phyloP scores from a whole-genome alignment of 345 rosid species.

The Alliaria petiolata region DNA sequence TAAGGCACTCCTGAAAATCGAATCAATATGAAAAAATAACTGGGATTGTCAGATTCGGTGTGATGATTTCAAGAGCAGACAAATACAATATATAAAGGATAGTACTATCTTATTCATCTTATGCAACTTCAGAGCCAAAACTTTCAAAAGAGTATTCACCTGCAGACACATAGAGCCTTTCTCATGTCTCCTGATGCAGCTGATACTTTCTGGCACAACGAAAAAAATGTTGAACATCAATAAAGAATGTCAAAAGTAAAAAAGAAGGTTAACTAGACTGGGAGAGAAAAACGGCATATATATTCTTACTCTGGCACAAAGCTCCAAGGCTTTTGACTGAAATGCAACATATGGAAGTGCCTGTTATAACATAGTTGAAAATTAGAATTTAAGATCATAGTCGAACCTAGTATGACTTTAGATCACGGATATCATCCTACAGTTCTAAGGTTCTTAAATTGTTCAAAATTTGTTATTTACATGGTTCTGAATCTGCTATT shows the following conservation, averaged over 20 bases:
- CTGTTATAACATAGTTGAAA: conserved; percentile 36
- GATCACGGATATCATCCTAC: background rate
- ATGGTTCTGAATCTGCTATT: background rate
- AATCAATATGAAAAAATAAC: background rate
- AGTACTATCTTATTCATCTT: conserved; percentile 2
- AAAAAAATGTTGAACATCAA: conserved; percentile 13
- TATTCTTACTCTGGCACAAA: conserved; percentile 87
- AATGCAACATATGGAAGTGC: conserved; percentile 56
- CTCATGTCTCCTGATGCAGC: conserved; percentile 98
- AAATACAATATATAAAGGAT: background rate
- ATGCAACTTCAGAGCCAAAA: background rate
- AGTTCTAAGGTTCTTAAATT: background rate
- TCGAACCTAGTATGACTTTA: background rate
- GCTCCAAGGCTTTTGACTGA: conserved; percentile 81
- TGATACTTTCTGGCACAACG: conserved; percentile 68
- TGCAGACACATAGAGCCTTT: conserved; percentile 83
- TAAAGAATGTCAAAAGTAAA: background rate
- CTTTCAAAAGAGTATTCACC: conserved; percentile 36
- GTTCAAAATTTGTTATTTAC: background rate
- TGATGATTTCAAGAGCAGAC: background rate
- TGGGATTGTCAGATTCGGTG: background rate
- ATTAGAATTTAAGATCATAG: background rate
- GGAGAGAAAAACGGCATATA: background rate
- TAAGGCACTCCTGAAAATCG: conserved; percentile 59
- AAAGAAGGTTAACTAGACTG: background rate